Percentiles rank a stretch among this genome's conserved stretches.
Evolutionary conservation across 306 rosid genomes (phyloP).

Genomic region (Quillaja saponaria): DNA sequence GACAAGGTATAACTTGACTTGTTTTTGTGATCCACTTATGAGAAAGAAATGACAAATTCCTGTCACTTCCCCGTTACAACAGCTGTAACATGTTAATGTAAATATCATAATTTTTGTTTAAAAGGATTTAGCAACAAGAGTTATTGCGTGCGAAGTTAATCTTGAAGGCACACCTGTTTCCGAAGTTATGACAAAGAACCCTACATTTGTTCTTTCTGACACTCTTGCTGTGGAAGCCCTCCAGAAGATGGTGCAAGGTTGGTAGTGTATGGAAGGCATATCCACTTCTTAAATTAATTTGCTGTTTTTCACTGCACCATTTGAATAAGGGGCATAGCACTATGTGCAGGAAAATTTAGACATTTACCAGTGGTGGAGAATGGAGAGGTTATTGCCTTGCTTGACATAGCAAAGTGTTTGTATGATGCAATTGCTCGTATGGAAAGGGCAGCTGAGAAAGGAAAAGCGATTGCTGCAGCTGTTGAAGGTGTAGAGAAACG

Average conservation of each 20-base stretch:
- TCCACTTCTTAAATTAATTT: conserved; percentile 20
- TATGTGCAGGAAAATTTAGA: conserved; percentile 79
- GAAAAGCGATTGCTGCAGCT: conserved; percentile 98
- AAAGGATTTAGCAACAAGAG: conserved; percentile 90
- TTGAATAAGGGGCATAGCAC: conserved; percentile 21
- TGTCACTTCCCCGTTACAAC: conserved; percentile 7
- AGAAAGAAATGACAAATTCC: not conserved
- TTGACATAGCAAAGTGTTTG: conserved; percentile 96
- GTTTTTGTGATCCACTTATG: not conserved
- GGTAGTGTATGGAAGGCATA: conserved; percentile 21
- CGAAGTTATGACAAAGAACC: conserved; percentile 93
- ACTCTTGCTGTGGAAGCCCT: conserved; percentile 99
- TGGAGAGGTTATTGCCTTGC: conserved; percentile 94
- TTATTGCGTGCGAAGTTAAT: conserved; percentile 70
- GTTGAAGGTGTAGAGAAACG: conserved; percentile 97
- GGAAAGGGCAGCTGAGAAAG: conserved; percentile 97
- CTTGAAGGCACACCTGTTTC: conserved; percentile 83
- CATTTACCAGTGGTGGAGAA: conserved; percentile 98
- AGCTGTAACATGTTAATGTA: conserved; percentile 13
- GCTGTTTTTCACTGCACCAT: conserved; percentile 13
- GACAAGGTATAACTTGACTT: conserved; percentile 65
- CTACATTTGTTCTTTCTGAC: conserved; percentile 83
- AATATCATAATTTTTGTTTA: conserved; percentile 27
- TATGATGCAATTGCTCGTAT: conserved; percentile 96
- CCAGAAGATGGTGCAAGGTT: conserved; percentile 99